Conservation (phyloP, 208 protist species). For the Giardia duodenalis region DNA sequence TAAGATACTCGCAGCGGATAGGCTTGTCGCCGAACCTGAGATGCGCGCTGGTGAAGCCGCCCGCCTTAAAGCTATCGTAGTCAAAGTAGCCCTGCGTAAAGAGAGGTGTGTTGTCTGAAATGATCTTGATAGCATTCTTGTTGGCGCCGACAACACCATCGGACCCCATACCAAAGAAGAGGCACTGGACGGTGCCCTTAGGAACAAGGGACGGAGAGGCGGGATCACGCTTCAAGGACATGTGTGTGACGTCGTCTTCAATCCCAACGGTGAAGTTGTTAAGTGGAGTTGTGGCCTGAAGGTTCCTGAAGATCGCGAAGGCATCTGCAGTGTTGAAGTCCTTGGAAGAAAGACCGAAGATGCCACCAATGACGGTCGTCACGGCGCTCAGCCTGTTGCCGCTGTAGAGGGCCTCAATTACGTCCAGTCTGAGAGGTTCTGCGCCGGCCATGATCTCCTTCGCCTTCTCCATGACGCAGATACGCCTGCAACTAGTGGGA, state of each 20-base stretch:
- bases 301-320: constrained; percentile 55
- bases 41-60: constrained; percentile 56
- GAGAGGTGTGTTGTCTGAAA: constrained; percentile 49
- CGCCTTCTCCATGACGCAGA: constrained; percentile 54
- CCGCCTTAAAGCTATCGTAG: constrained; percentile 57
- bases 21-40: constrained; percentile 53
- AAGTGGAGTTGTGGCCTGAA: constrained; percentile 41
- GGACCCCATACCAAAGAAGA: constrained; percentile 56
- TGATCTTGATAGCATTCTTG: constrained; percentile 59
- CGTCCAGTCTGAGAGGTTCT: constrained; percentile 58
- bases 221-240: constrained; percentile 41
- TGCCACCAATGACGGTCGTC: constrained; percentile 49
- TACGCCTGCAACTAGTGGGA: constrained; percentile 45
- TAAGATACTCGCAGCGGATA: constrained; percentile 52
- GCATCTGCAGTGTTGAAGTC: constrained; percentile 55
- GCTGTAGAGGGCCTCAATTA: constrained; percentile 35
- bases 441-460: constrained; percentile 51
- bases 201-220: constrained; percentile 43
- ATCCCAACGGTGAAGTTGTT: constrained; percentile 58
- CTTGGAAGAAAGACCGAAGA: constrained; percentile 55
- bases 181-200: constrained; percentile 46
- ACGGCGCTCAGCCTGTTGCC: background rate
- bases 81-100: constrained; percentile 56
- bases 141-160: constrained; percentile 62
- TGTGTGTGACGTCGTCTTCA: constrained; percentile 55